Evolutionary conservation across 73 alveolate genomes (phyloP).

Genomic region (Blepharisma stoltei): DNA sequence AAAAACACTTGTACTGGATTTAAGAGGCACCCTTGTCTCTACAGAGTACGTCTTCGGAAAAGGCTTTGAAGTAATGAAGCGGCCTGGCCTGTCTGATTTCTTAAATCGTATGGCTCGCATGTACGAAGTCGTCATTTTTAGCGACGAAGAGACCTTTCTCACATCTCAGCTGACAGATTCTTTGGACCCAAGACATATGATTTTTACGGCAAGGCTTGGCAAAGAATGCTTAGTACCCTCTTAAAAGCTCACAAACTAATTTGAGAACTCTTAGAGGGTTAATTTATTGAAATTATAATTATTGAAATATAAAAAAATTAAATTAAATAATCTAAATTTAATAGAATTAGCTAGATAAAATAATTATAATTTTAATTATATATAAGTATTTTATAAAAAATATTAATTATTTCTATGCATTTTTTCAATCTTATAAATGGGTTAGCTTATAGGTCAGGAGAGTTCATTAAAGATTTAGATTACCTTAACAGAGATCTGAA

Average conservation of each 20-base stretch:
- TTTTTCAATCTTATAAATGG: too few species aligned
- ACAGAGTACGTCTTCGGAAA: conserved; percentile 68
- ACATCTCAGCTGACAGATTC: conserved; percentile 53
- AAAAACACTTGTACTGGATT: conserved; percentile 74
- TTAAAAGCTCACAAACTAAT: too few species aligned
- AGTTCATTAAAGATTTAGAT: conserved; percentile 69
- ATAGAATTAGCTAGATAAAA: too few species aligned
- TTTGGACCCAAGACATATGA: conserved; percentile 68
- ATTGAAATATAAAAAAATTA: too few species aligned
- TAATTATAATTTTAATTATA: too few species aligned
- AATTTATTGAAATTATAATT: too few species aligned
- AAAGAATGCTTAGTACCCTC: conserved; percentile 82
- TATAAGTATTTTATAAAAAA: too few species aligned
- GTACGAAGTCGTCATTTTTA: conserved; percentile 81
- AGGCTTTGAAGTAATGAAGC: conserved; percentile 61
- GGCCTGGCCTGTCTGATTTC: conserved; percentile 80
- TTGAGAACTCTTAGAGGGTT: too few species aligned
- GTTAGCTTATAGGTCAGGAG: conserved; percentile 65
- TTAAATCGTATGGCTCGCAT: conserved; percentile 60
- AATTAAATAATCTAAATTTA: too few species aligned
- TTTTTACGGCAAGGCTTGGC: conserved; percentile 72
- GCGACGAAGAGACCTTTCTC: conserved; percentile 76
- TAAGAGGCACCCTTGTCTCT: conserved; percentile 70
- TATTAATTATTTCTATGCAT: too few species aligned
- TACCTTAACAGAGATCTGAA: conserved; percentile 75